These are phyloP conservation scores for Stachybotrys chartarum DNA, from an alignment of 2,329 filamentous ascomycete species.

Conservation along the genomic window DNA sequence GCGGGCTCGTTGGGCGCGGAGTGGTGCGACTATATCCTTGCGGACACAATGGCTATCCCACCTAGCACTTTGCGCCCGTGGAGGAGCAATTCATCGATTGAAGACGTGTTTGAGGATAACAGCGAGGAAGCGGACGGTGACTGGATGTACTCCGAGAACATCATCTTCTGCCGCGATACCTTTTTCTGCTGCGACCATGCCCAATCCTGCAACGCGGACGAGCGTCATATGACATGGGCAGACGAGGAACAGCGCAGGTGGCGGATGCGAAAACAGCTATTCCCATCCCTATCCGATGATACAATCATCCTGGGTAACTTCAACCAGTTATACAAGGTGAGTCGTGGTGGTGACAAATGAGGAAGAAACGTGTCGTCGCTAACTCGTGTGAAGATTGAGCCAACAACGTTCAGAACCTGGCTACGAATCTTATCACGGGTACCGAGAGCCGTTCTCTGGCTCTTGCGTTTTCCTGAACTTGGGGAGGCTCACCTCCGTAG, in stretches of 20 bases:
- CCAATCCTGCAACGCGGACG: slow-evolving; percentile 73
- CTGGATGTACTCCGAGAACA: slow-evolving; percentile 96
- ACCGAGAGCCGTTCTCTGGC: slow-evolving; percentile 87
- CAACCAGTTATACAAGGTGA: slow-evolving; percentile 96
- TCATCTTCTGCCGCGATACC: slow-evolving; percentile 87
- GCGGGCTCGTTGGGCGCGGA: slow-evolving; percentile 92
- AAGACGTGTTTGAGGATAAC: slow-evolving; percentile 61
- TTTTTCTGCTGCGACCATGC: slow-evolving; percentile 98
- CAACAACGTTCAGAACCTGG: slow-evolving; percentile 93
- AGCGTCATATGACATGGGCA: slow-evolving; percentile 67
- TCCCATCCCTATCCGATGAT: slow-evolving; percentile 75
- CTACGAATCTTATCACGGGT: slow-evolving; percentile 79
- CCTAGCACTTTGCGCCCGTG: slow-evolving; percentile 72
- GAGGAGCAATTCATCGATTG: slow-evolving; percentile 65
- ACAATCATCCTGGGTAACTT: slow-evolving; percentile 93
- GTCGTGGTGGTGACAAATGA: background rate
- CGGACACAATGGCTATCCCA: slow-evolving; percentile 82
- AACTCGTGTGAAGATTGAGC: slow-evolving; percentile 66
- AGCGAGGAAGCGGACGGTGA: slow-evolving; percentile 62
- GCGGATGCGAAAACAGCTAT: slow-evolving; percentile 89
- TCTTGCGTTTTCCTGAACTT: slow-evolving; percentile 91
- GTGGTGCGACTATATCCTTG: slow-evolving; percentile 96
- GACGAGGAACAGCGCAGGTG: slow-evolving; percentile 77
- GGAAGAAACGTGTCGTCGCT: slow-evolving; percentile 4
- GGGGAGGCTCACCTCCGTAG: slow-evolving; percentile 79